These are phyloP conservation scores for Blastobotrys ciferrii DNA, from an alignment of 1,139 yeast species.

Conservation along the genomic window DNA sequence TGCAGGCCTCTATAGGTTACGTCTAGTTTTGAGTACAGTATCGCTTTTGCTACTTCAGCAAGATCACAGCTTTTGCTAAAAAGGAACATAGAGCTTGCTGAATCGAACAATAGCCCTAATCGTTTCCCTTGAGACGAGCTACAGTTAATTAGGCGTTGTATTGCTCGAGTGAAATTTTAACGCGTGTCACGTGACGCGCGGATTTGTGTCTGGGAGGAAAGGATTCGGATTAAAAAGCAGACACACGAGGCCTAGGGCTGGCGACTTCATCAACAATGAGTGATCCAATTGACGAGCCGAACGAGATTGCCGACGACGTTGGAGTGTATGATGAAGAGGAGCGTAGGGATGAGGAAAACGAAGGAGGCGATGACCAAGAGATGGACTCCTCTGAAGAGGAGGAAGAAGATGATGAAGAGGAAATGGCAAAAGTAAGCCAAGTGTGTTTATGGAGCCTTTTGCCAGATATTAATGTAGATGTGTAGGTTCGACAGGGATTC, in stretches of 20 bases:
- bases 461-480: no score
- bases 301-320: constrained; percentile 22
- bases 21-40: no score
- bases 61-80: no score
- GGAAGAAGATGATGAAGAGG: constrained; percentile 46
- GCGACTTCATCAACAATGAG: constrained; percentile 15
- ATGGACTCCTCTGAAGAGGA: constrained; percentile 42
- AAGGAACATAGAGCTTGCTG: no score
- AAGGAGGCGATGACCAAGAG: constrained; percentile 24
- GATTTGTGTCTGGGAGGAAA: neutral
- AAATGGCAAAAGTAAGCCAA: constrained; percentile 36
- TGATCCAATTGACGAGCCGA: constrained; percentile 23
- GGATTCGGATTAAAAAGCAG: neutral
- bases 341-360: constrained; percentile 27
- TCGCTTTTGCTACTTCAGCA: no score
- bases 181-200: constrained; percentile 1
- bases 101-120: no score
- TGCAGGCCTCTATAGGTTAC: no score
- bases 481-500: constrained; percentile 75
- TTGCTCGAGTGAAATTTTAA: no score
- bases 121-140: no score
- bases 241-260: constrained; percentile 4
- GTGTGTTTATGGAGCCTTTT: neutral
- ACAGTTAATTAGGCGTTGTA: no score
- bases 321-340: constrained; percentile 19